Percentiles rank a stretch among this genome's conserved stretches.
Evolutionary conservation across 306 rosid genomes (phyloP).

Genomic region (Trichosanthes cucumerina): DNA sequence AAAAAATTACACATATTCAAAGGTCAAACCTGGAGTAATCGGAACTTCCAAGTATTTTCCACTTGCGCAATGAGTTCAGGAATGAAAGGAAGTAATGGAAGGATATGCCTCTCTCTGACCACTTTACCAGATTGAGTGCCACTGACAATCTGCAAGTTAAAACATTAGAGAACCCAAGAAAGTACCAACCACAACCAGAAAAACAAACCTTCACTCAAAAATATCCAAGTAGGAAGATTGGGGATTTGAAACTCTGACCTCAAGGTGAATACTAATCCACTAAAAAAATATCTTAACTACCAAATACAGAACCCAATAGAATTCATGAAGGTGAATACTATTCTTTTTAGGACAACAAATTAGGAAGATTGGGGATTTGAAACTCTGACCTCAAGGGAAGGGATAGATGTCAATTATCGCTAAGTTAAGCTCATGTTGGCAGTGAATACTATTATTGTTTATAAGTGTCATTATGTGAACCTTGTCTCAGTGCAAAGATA

Average conservation of each 20-base stretch:
- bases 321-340: background rate
- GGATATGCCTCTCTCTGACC: constrained; percentile 46
- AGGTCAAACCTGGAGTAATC: constrained; percentile 71
- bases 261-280: no score
- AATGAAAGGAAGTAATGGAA: constrained; percentile 62
- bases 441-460: background rate
- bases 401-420: background rate
- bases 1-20: background rate
- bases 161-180: constrained; percentile 8
- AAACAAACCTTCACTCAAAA: background rate
- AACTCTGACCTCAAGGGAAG: background rate
- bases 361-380: no score
- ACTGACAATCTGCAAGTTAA: constrained; percentile 32
- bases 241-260: no score
- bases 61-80: constrained; percentile 54
- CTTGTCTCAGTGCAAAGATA: background rate
- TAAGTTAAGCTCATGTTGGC: background rate
- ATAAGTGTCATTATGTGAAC: background rate
- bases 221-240: no score
- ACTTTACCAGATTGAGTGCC: constrained; percentile 35
- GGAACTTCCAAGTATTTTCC: constrained; percentile 40
- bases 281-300: background rate
- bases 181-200: background rate
- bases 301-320: background rate
- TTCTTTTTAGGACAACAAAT: no score